Conservation (phyloP, 768 basidiomycete genomes). For the Rhizopogon vinicolor region DNA sequence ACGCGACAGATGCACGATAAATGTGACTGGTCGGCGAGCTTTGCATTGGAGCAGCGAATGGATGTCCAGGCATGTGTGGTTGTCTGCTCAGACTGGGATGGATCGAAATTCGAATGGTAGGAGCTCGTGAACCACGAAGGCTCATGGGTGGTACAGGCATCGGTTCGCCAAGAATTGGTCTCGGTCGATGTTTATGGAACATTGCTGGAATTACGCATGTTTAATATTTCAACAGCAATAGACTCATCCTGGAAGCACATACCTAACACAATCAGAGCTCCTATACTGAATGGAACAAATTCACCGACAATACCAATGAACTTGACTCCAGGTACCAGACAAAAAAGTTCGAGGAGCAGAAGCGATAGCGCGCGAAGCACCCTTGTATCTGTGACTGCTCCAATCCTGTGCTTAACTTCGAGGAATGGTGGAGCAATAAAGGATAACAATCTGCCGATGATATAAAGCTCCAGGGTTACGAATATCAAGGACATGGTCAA, state of each 20-base stretch:
- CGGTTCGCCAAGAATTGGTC: background rate
- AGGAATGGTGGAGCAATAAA: slow-evolving; percentile 21
- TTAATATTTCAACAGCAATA: background rate
- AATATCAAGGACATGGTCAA: slow-evolving; percentile 31
- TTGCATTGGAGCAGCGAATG: background rate
- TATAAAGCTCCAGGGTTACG: slow-evolving; percentile 34
- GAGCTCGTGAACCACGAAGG: background rate
- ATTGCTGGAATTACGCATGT: background rate
- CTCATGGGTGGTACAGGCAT: background rate
- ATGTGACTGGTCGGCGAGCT: slow-evolving; percentile 1
- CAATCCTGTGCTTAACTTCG: slow-evolving; percentile 9
- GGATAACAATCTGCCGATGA: slow-evolving; percentile 28
- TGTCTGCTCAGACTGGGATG: background rate
- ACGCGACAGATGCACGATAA: background rate
- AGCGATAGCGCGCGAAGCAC: slow-evolving; percentile 34
- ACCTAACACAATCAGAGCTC: slow-evolving; percentile 39
- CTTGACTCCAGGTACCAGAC: slow-evolving; percentile 31
- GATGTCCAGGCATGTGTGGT: background rate
- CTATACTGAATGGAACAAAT: slow-evolving; percentile 38
- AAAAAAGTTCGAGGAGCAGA: slow-evolving; percentile 39
- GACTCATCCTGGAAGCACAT: slow-evolving; percentile 8
- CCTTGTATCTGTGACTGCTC: slow-evolving; percentile 23
- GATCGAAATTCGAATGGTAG: background rate
- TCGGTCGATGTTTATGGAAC: slow-evolving; percentile 4
- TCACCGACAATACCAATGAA: slow-evolving; percentile 33